Evolutionary conservation across 2,329 filamentous ascomycete species (phyloP), one percentile per base, ranked within the genome.

Genomic region (Trichoderma koningiopsis): DNA sequence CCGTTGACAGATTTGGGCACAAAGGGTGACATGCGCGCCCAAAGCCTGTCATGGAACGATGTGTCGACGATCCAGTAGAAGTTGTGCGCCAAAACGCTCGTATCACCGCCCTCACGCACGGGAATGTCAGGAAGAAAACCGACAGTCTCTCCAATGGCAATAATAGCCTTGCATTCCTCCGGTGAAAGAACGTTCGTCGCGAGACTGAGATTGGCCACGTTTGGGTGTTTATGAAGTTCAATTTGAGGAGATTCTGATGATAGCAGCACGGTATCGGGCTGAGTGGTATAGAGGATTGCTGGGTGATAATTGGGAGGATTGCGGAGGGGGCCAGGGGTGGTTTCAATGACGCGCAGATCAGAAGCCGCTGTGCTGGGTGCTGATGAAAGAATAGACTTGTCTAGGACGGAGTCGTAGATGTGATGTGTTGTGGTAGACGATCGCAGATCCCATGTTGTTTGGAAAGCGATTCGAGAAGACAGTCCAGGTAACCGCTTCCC

Each of bases 21-120:
- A 59, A 88, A 89, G 0, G 83, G 79, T 3, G 83, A 79, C 2
- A 92, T 85, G 16, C 90, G 84, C 0, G 80, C 77, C 90, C 90
- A 92, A 1, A 92, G 81, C 16, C 81, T 83, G 68, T 89, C 85
- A 73, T 89, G 86, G 76, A 92, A 91, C 0, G 83, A 81, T 27
- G 83, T 81, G 72, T 92, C 90, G 14, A 89, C 83, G 10, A 92
- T 83, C 90, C 90, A 92, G 80, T 92, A 92, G 73, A 92, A 91
- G 77, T 92, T 92, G 80, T 92, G 90, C 0, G 90, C 90, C 1
- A 92, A 78, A 58, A 92, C 85, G 74, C 88, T 91, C 29, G 84
- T 83, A 65, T 91, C 88, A 19, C 87, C 88, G 68, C 89, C 88
- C n/a, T 88, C 87, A 2, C 88, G 86, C 35, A 92, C 80, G 0